These are phyloP conservation scores for Aspergillus candidus DNA, from an alignment of 2,329 filamentous ascomycete species.

Conservation along the genomic window DNA sequence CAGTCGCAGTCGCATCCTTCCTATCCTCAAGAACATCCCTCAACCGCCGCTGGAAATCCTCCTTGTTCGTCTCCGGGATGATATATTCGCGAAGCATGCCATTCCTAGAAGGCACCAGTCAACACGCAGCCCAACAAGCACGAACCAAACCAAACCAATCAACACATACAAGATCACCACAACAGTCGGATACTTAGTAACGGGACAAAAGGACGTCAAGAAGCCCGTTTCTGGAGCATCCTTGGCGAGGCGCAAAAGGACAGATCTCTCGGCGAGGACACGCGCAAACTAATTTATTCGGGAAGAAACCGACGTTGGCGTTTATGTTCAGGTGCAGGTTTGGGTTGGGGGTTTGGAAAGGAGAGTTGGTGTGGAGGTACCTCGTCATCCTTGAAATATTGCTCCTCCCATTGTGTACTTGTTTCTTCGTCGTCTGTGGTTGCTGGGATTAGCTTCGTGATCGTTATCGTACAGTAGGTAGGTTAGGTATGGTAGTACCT, in stretches of 20 bases:
- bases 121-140: constrained; percentile 2
- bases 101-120: constrained; percentile 47
- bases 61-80: constrained; percentile 55
- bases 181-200: constrained; percentile 71
- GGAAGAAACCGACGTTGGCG: not conserved
- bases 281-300: constrained; percentile 44
- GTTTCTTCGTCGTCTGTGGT: constrained; percentile 60
- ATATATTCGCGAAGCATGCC: constrained; percentile 74
- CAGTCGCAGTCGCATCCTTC: not conserved
- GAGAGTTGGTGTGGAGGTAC: constrained; percentile 34
- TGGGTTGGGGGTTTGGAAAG: not conserved
- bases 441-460: constrained; percentile 3
- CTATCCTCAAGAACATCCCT: constrained; percentile 36
- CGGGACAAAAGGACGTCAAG: constrained; percentile 72
- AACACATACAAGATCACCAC: constrained; percentile 64
- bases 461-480: not conserved
- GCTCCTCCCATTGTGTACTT: constrained; percentile 66
- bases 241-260: constrained; percentile 63
- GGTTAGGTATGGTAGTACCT: constrained; percentile 43
- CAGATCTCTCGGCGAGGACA: constrained; percentile 55
- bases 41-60: constrained; percentile 60
- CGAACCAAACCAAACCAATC: not conserved
- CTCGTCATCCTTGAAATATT: constrained; percentile 52
- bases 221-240: constrained; percentile 77
- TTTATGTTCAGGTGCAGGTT: constrained; percentile 9